Conservation (phyloP, 179 eudicot genomes). For the Amaranthus tricolor region DNA sequence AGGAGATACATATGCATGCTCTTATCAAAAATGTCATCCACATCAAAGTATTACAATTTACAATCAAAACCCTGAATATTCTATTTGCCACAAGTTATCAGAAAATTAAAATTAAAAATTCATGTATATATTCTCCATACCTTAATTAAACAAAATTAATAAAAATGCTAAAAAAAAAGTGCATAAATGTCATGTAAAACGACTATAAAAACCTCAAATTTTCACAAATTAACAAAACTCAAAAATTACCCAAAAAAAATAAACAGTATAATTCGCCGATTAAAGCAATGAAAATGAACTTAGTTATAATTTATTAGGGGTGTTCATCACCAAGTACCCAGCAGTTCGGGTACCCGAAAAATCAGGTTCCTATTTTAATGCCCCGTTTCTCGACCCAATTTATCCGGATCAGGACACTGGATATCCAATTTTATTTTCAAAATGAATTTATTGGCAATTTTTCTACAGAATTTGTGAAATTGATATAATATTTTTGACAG, state of each 20-base stretch:
- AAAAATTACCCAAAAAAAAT: not conserved
- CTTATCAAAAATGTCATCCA: not conserved
- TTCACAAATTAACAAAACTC: not conserved
- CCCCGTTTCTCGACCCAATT: too few species aligned
- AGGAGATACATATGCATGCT: not conserved
- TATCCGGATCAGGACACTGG: too few species aligned
- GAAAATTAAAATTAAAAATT: not conserved
- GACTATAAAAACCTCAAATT: not conserved
- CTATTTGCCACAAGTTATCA: not conserved
- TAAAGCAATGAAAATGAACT: not conserved
- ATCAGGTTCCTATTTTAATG: too few species aligned
- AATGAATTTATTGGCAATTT: too few species aligned
- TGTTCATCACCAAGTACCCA: not conserved
- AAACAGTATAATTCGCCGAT: not conserved
- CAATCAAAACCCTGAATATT: not conserved
- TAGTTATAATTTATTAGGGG: not conserved
- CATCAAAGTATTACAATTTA: not conserved
- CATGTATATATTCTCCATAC: not conserved
- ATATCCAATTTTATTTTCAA: too few species aligned
- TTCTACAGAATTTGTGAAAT: too few species aligned
- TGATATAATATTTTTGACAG: too few species aligned
- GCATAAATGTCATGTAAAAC: not conserved
- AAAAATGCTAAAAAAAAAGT: not conserved
- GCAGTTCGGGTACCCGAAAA: too few species aligned
- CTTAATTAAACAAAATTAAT: not conserved